phyloP scores from a whole-genome alignment of 441 rosid species.

The Pelargonium australe region DNA sequence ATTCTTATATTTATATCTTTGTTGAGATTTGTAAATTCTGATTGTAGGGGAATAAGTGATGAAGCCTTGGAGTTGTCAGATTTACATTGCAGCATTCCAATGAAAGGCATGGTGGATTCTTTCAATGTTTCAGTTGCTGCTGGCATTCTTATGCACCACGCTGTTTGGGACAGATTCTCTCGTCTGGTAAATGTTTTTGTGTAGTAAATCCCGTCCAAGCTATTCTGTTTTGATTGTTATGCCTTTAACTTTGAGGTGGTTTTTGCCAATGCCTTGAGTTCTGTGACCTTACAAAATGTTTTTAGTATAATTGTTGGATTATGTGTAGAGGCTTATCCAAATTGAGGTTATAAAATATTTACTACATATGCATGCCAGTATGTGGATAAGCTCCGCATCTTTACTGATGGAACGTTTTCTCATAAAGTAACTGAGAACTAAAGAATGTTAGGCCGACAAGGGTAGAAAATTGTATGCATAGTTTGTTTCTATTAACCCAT shows the following conservation, averaged over 20 bases:
- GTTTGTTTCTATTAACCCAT: neutral
- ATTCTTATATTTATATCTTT: neutral
- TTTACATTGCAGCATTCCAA: slow-evolving; percentile 77
- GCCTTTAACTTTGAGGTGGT: neutral
- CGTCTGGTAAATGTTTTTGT: slow-evolving; percentile 51
- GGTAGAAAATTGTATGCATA: neutral
- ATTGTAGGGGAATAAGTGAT: slow-evolving; percentile 73
- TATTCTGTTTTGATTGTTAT: neutral
- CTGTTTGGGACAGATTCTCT: slow-evolving; percentile 68
- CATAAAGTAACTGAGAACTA: neutral
- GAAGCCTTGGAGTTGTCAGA: slow-evolving; percentile 74
- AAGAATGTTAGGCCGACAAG: neutral
- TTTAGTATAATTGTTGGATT: neutral
- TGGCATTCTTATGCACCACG: slow-evolving; percentile 88
- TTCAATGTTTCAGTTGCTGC: slow-evolving; percentile 97
- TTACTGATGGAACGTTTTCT: neutral
- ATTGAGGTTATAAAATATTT: too few species aligned
- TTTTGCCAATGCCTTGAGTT: neutral
- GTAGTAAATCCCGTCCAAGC: neutral
- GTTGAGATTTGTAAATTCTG: slow-evolving; percentile 9
- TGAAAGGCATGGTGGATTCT: slow-evolving; percentile 98
- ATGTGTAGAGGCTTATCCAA: too few species aligned
- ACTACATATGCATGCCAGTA: neutral
- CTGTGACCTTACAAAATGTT: neutral
- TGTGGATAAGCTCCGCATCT: neutral